Evolutionary conservation across 805 yeast genomes (phyloP), one percentile per base, ranked within the genome.

Genomic region (Wickerhamomyces hampshirensis): DNA sequence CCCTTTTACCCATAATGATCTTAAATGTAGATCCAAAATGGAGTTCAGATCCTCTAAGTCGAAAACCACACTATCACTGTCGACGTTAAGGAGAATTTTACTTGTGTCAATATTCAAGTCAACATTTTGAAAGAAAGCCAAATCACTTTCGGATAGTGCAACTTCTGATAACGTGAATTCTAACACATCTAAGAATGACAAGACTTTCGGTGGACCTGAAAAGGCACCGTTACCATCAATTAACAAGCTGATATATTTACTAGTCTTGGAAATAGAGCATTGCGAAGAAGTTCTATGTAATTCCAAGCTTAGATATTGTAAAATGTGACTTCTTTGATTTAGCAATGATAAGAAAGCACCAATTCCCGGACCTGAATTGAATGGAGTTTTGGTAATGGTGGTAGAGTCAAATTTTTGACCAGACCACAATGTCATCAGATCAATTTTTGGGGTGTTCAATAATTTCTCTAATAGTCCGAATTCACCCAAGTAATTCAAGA

Each of bases 241-340:
- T 15, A 88, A 60, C 4, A 66, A 49, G 5, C 70, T 64, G 18
- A 80, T 63, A 45, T 82, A 81, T 17, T 65, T 60, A 29, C 71
- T 62, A 39, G 74, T 66, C 46, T 77, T 60, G 18, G 82, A 61
- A 26, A 77, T 49, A 6, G 81, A 65, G 6, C 75, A 69, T 45
- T 60, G 42, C 30, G 49, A 37, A 0, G 71, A 64, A 11, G 75
- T 63, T 37, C 69, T 69, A 52, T 83, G 88, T n/a, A 91, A 65
- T 45, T 87, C 94, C 36, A 82, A 59, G 13, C 89, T 73, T 41
- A 86, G 59, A 47, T 78, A 76, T 44, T 83, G 84, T 17, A 86
- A 61, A 11, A 82, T 60, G 14, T 69, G 62, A 29, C 77, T 70
- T 49, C 95, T 70, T 44, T 75, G 79, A 28, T 64, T 69, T 34